A percentile compares a stretch with the other conserved stretches of the same genome.
phyloP scores from a whole-genome alignment of 139 green algal species.

The Zygnema circumcarinatum region DNA sequence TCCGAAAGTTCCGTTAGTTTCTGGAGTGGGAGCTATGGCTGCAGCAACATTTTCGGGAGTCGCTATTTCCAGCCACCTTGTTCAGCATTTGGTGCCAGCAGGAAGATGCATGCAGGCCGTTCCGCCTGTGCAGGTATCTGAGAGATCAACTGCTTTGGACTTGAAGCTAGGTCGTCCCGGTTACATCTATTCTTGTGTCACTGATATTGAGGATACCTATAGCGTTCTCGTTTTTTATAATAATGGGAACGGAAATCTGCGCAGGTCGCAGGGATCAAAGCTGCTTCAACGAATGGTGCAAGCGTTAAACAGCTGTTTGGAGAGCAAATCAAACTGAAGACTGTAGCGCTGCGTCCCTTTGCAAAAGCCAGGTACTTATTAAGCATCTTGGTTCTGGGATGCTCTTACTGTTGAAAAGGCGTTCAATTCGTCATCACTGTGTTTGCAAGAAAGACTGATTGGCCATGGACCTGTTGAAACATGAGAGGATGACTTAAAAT shows the following conservation, averaged over 20 bases:
- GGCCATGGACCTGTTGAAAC: neutral
- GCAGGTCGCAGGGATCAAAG: neutral
- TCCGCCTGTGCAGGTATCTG: neutral
- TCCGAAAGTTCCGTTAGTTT: neutral
- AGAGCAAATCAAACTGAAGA: neutral
- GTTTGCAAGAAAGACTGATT: neutral
- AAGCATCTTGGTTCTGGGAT: neutral
- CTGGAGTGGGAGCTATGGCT: neutral
- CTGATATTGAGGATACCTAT: neutral
- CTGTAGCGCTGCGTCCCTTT: neutral
- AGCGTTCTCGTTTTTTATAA: neutral
- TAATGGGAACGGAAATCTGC: neutral
- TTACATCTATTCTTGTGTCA: neutral
- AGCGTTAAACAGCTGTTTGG: neutral
- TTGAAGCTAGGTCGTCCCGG: neutral
- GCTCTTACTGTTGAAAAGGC: neutral
- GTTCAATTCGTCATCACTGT: neutral
- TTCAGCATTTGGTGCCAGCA: neutral
- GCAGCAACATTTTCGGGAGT: neutral
- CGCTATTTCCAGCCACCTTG: neutral
- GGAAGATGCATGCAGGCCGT: neutral
- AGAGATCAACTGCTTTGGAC: neutral
- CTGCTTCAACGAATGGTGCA: neutral
- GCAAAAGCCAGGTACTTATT: neutral
- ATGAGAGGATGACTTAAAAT: neutral